Percentiles rank a stretch among this genome's conserved stretches.
Evolutionary conservation across 2,329 filamentous ascomycete genomes (phyloP).

Genomic region (Colletotrichum incanum): DNA sequence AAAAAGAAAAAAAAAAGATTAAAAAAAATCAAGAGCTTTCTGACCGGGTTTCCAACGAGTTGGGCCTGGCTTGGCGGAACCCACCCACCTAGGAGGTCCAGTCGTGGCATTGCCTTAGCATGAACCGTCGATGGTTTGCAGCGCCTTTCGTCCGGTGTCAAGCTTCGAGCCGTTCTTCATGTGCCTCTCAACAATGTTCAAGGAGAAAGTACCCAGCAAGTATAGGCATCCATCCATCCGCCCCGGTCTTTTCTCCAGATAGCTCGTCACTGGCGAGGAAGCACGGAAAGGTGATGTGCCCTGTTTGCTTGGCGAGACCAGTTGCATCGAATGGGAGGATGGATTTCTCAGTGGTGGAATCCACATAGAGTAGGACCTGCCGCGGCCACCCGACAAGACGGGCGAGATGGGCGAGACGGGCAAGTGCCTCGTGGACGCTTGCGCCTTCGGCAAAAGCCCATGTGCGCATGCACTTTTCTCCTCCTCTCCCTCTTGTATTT

Average conservation of each 20-base stretch:
- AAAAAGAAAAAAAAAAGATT: not conserved
- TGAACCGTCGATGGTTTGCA: constrained; percentile 13
- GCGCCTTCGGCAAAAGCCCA: constrained; percentile 36
- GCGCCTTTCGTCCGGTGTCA: constrained; percentile 37
- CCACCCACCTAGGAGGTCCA: not conserved
- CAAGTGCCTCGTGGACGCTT: constrained; percentile 32
- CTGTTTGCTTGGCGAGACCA: constrained; percentile 29
- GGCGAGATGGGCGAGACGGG: constrained; percentile 21
- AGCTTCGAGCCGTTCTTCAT: constrained; percentile 33
- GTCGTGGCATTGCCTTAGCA: constrained; percentile 12
- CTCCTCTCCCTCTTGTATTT: not conserved
- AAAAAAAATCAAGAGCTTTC: not conserved
- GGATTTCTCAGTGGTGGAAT: constrained; percentile 23
- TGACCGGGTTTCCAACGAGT: constrained; percentile 1
- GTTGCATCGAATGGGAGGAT: constrained; percentile 19
- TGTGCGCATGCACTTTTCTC: not conserved
- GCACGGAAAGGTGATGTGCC: constrained; percentile 1
- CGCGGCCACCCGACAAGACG: constrained; percentile 28
- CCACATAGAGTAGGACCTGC: constrained; percentile 29
- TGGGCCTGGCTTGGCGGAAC: constrained; percentile 17
- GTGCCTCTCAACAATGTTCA: constrained; percentile 41
- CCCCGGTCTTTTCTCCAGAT: constrained; percentile 5
- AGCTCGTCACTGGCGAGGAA: constrained; percentile 4
- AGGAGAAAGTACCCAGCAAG: constrained; percentile 10
- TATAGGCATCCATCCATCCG: not conserved